Conservation (phyloP, 768 basidiomycete species). For the Agaricus bisporus region DNA sequence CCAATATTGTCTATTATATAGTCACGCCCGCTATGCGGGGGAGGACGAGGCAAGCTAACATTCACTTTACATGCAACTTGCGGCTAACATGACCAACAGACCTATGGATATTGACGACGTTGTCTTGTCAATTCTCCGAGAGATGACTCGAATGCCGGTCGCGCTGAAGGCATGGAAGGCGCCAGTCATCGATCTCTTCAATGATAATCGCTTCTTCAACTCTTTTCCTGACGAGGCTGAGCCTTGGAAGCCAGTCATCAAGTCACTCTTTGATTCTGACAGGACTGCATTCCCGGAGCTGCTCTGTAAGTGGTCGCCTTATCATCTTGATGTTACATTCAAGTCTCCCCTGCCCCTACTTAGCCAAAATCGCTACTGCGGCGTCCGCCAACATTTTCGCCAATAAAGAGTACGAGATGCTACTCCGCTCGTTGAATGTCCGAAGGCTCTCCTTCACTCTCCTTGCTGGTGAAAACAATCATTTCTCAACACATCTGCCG, state of each 20-base stretch:
- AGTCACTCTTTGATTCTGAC: slow-evolving; percentile 77
- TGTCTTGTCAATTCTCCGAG: slow-evolving; percentile 62
- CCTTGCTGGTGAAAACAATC: slow-evolving; percentile 86
- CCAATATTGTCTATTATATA: slow-evolving; percentile 79
- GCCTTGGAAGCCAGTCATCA: slow-evolving; percentile 76
- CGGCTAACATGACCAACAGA: slow-evolving; percentile 24
- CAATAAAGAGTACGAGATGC: slow-evolving; percentile 91
- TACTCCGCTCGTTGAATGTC: slow-evolving; percentile 78
- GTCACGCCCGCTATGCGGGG: slow-evolving; percentile 76
- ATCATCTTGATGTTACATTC: slow-evolving; percentile 21
- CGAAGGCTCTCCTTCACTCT: slow-evolving; percentile 83
- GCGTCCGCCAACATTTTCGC: slow-evolving; percentile 96
- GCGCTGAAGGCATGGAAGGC: slow-evolving; percentile 82
- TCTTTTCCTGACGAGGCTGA: slow-evolving; percentile 47
- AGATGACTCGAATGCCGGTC: slow-evolving; percentile 73
- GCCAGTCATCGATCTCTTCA: slow-evolving; percentile 74
- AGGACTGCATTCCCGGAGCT: slow-evolving; percentile 83
- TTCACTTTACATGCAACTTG: background rate
- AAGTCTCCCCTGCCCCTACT: slow-evolving; percentile 17
- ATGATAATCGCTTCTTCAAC: slow-evolving; percentile 85
- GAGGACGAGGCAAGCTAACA: slow-evolving; percentile 52
- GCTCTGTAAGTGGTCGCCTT: slow-evolving; percentile 48
- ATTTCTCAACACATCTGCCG: slow-evolving; percentile 84
- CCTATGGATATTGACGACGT: slow-evolving; percentile 73
- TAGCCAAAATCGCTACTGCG: slow-evolving; percentile 72